These are phyloP conservation scores for Trichoderma koningii DNA, from an alignment of 2,329 filamentous ascomycete genomes.

Conservation along the genomic window DNA sequence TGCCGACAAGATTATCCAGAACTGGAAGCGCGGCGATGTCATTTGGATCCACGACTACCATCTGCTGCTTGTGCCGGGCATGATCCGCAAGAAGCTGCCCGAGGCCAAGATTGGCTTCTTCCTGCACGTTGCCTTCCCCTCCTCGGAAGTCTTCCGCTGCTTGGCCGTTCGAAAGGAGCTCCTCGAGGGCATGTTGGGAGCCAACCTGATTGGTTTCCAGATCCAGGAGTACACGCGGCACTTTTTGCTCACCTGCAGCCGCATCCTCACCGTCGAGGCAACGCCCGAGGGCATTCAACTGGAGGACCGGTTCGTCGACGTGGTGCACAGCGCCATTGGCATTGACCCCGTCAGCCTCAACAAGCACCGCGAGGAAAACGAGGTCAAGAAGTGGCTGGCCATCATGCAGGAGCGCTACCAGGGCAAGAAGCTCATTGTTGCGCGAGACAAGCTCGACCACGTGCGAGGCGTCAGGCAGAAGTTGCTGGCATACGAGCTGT, in stretches of 20 bases:
- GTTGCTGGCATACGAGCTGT: conserved; percentile 86
- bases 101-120: conserved; percentile 97
- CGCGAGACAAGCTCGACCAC: conserved; percentile 89
- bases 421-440: conserved; percentile 87
- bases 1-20: conserved; percentile 83
- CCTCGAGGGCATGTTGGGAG: conserved; percentile 87
- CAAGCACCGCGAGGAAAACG: conserved; percentile 67
- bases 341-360: conserved; percentile 81
- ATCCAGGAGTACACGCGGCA: conserved; percentile 91
- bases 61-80: conserved; percentile 80
- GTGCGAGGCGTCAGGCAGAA: conserved; percentile 93
- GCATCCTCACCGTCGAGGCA: conserved; percentile 85
- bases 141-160: conserved; percentile 93
- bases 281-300: conserved; percentile 85
- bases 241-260: conserved; percentile 93
- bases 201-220: conserved; percentile 91
- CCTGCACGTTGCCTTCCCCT: conserved; percentile 91
- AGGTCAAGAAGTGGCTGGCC: conserved; percentile 76
- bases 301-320: conserved; percentile 90
- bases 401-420: conserved; percentile 82
- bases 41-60: conserved; percentile 98
- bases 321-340: conserved; percentile 82
- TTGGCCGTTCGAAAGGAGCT: conserved; percentile 83
- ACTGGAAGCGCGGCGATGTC: conserved; percentile 90
- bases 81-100: conserved; percentile 87